Evolutionary conservation across 495 filamentous ascomycete species (phyloP).

Genomic region (Cercophora samala): DNA sequence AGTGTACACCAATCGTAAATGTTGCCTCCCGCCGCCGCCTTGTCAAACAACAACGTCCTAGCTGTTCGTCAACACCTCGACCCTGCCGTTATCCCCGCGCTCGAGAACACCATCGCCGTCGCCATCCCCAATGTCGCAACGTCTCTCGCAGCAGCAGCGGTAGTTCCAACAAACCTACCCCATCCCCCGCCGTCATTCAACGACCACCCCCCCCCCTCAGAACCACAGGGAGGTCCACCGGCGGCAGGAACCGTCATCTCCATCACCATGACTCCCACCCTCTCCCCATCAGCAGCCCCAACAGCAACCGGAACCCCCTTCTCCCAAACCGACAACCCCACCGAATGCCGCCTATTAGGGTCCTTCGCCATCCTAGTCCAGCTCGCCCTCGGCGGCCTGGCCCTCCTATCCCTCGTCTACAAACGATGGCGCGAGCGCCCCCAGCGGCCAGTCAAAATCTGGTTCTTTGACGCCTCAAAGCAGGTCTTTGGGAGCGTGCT

Average conservation of each 20-base stretch:
- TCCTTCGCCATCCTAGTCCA: constrained; percentile 88
- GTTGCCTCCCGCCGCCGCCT: not conserved
- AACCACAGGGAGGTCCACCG: constrained; percentile 28
- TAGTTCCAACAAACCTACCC: constrained; percentile 21
- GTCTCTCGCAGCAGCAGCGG: constrained; percentile 4
- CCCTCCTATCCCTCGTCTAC: constrained; percentile 80
- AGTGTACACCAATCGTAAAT: constrained; percentile 12
- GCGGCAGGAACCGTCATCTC: constrained; percentile 16
- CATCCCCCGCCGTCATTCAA: constrained; percentile 14
- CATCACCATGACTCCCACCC: constrained; percentile 22
- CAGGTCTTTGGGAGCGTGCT: constrained; percentile 93
- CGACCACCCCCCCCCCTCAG: too few species aligned
- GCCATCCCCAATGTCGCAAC: constrained; percentile 23
- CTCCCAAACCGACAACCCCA: constrained; percentile 35
- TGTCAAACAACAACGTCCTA: constrained; percentile 4
- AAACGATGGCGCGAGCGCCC: constrained; percentile 91
- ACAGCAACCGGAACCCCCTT: constrained; percentile 11
- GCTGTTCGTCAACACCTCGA: not conserved
- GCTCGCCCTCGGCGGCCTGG: constrained; percentile 77
- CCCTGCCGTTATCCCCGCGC: not conserved
- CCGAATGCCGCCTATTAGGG: constrained; percentile 79
- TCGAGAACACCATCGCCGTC: constrained; percentile 7
- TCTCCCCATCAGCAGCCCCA: constrained; percentile 4
- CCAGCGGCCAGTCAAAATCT: constrained; percentile 87
- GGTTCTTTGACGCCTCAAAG: constrained; percentile 95